Evolutionary conservation across 768 basidiomycete genomes (phyloP).

Genomic region (Rossbeevera mucosa): DNA sequence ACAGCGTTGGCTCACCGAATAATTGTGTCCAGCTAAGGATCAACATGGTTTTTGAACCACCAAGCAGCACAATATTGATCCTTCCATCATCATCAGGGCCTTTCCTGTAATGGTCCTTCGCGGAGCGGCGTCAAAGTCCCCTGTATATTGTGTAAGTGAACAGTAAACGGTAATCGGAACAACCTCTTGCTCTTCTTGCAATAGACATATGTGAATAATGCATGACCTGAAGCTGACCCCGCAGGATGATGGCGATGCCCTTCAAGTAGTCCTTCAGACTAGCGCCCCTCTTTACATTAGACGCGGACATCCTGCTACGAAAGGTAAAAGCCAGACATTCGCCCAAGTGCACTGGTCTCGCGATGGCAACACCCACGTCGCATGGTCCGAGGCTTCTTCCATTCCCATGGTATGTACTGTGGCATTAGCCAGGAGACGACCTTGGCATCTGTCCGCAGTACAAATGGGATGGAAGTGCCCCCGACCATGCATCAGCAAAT

Average conservation of each 20-base stretch:
- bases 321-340: not conserved
- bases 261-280: constrained; percentile 9
- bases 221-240: not conserved
- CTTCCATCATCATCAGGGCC: constrained; percentile 8
- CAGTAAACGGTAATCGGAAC: not conserved
- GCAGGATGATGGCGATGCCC: not conserved
- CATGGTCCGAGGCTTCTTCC: constrained; percentile 46
- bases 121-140: not conserved
- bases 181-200: constrained; percentile 1
- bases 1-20: constrained; percentile 16
- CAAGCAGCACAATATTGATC: constrained; percentile 14
- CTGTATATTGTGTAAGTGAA: constrained; percentile 8
- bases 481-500: constrained; percentile 33
- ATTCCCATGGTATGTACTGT: constrained; percentile 55
- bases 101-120: constrained; percentile 6
- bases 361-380: constrained; percentile 22
- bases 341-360: constrained; percentile 19
- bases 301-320: not conserved
- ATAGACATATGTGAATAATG: constrained; percentile 1
- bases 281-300: not conserved
- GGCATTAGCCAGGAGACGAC: constrained; percentile 25
- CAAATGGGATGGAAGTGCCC: constrained; percentile 35
- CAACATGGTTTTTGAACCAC: constrained; percentile 14
- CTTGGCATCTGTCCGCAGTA: constrained; percentile 29
- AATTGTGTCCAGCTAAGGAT: constrained; percentile 17